phyloP scores from a whole-genome alignment of 2,329 filamentous ascomycete genomes.

The Paramyrothecium sp. region DNA sequence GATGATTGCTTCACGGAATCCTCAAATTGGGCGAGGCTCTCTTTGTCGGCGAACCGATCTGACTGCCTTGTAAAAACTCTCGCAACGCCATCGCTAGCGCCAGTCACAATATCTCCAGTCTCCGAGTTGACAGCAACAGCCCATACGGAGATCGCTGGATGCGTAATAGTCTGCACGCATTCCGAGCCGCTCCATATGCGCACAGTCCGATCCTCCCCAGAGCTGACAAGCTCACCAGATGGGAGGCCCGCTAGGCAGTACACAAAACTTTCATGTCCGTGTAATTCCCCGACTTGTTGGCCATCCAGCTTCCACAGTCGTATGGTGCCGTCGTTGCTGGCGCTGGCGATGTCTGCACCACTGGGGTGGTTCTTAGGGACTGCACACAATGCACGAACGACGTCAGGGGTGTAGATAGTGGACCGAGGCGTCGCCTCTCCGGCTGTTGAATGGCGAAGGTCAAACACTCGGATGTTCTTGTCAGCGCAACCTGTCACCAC shows the following conservation, averaged over 20 bases:
- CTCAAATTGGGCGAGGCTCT: constrained; percentile 72
- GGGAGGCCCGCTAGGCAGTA: constrained; percentile 79
- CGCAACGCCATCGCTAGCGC: constrained; percentile 83
- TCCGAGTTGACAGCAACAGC: constrained; percentile 77
- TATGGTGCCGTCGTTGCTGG: constrained; percentile 88
- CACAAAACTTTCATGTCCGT: constrained; percentile 92
- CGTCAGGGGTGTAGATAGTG: constrained; percentile 68
- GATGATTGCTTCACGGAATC: constrained; percentile 78
- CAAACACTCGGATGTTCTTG: constrained; percentile 82
- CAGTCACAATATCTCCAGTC: constrained; percentile 90
- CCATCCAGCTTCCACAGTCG: constrained; percentile 84
- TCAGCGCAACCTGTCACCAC: constrained; percentile 93
- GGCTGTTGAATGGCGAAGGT: constrained; percentile 60
- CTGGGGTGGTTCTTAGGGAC: constrained; percentile 74
- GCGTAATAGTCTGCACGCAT: constrained; percentile 93
- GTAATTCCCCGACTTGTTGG: constrained; percentile 70
- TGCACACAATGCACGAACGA: constrained; percentile 84
- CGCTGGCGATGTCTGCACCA: constrained; percentile 89
- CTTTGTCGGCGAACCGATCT: constrained; percentile 67
- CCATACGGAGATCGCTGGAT: constrained; percentile 97
- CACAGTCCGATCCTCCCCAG: constrained; percentile 91
- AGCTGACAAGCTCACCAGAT: constrained; percentile 84
- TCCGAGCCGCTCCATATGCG: constrained; percentile 80
- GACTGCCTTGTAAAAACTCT: constrained; percentile 77
- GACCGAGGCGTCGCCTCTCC: constrained; percentile 50